phyloP scores from a whole-genome alignment of 139 green algal species.

The Closterium sp. region DNA sequence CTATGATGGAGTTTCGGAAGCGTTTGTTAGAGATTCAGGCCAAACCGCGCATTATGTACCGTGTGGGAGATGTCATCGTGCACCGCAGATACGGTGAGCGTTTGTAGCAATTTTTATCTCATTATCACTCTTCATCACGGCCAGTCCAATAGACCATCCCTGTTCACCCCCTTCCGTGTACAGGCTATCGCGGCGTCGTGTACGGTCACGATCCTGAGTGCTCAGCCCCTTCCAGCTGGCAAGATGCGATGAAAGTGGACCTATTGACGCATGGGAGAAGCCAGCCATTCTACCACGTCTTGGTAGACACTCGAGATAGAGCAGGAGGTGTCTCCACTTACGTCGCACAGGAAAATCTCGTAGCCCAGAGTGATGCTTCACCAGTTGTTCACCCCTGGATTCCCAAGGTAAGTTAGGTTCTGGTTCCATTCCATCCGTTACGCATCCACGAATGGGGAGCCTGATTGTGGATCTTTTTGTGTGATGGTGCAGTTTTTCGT shows the following conservation, averaged over 20 bases:
- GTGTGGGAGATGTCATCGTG: conserved; percentile 47
- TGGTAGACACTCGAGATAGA: conserved; percentile 31
- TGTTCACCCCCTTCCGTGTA: neutral
- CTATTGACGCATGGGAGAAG: conserved; percentile 27
- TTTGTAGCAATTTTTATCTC: conserved; percentile 9
- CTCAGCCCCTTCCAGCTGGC: conserved; percentile 38
- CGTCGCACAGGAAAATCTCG: conserved; percentile 48
- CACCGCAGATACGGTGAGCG: conserved; percentile 45
- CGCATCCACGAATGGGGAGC: neutral
- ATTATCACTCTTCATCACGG: neutral
- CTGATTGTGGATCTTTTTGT: conserved; percentile 14
- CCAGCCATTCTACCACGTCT: conserved; percentile 47
- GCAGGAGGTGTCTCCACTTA: conserved; percentile 38
- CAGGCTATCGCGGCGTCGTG: conserved; percentile 45
- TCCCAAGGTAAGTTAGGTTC: conserved; percentile 24
- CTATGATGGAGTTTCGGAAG: conserved; percentile 38
- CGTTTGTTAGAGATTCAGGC: conserved; percentile 44
- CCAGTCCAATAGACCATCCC: neutral
- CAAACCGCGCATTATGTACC: conserved; percentile 33
- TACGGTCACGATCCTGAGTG: conserved; percentile 48
- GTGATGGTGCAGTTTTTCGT: conserved; percentile 33
- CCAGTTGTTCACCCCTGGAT: conserved; percentile 47
- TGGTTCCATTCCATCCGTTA: conserved; percentile 10
- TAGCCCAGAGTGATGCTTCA: conserved; percentile 2
- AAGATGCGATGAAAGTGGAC: conserved; percentile 51